These are phyloP conservation scores for Coemansia sp. DNA, from an alignment of 192 early-diverging fungal species.

Conservation along the genomic window DNA sequence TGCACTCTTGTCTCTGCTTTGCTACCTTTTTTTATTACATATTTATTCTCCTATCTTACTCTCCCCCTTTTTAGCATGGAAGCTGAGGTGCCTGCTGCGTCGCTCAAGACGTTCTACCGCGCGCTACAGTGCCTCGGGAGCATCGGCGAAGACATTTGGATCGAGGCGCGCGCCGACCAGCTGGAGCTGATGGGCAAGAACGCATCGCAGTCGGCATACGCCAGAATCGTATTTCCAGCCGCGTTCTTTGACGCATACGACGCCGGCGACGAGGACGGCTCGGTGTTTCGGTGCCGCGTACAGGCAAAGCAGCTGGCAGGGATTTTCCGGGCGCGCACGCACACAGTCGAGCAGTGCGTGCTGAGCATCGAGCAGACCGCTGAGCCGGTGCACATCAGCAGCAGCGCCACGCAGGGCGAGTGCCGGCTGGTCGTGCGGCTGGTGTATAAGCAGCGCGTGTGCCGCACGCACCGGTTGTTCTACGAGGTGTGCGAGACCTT, in stretches of 20 bases:
- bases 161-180: slow-evolving; percentile 60
- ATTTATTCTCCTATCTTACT: background rate
- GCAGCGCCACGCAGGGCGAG: slow-evolving; percentile 8
- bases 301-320: slow-evolving; percentile 44
- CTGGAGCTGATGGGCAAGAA: slow-evolving; percentile 66
- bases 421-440: slow-evolving; percentile 51
- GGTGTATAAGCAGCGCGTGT: slow-evolving; percentile 48
- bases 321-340: slow-evolving; percentile 43
- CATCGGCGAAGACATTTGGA: slow-evolving; percentile 66
- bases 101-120: slow-evolving; percentile 57
- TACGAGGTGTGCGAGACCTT: slow-evolving; percentile 54
- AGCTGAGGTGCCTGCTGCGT: slow-evolving; percentile 47
- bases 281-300: slow-evolving; percentile 44
- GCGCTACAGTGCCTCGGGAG: slow-evolving; percentile 63
- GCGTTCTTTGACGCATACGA: slow-evolving; percentile 72
- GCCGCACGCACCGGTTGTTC: slow-evolving; percentile 51
- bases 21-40: background rate
- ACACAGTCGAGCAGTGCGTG: slow-evolving; percentile 34
- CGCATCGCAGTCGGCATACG: slow-evolving; percentile 68
- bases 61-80: slow-evolving; percentile 30
- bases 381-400: slow-evolving; percentile 9
- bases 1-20: background rate
- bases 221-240: slow-evolving; percentile 58
- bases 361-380: slow-evolving; percentile 43
- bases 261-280: slow-evolving; percentile 12